A percentile compares a stretch with the other conserved stretches of the same genome.
Conservation (phyloP, 2,329 filamentous ascomycete species). For the Helicocarpus griseus region DNA sequence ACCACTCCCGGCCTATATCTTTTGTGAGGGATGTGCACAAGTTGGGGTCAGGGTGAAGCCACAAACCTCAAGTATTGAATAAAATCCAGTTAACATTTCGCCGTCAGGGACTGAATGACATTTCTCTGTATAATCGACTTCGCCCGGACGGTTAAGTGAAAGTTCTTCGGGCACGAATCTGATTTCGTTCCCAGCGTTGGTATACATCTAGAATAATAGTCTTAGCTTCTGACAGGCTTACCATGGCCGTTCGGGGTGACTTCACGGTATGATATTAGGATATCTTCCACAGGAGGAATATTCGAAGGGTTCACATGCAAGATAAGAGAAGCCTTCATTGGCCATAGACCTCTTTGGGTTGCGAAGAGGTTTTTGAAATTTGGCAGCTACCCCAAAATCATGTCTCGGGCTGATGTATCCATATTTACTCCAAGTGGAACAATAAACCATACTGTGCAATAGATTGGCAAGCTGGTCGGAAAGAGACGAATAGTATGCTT, state of each 20-base stretch:
- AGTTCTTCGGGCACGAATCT: conserved; percentile 2
- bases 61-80: conserved; percentile 3
- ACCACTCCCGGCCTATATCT: not conserved
- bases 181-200: conserved; percentile 1
- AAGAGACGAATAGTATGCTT: not conserved
- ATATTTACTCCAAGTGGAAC: not conserved
- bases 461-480: not conserved
- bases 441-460: conserved; percentile 1
- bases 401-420: not conserved
- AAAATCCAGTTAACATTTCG: conserved; percentile 4
- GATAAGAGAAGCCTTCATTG: not conserved
- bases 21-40: not conserved
- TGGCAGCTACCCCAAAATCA: conserved; percentile 4
- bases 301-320: not conserved
- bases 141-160: not conserved
- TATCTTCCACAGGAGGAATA: not conserved
- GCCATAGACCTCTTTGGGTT: not conserved
- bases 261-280: not conserved
- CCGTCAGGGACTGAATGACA: not conserved
- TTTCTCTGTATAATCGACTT: not conserved
- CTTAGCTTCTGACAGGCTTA: not conserved
- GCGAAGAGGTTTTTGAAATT: not conserved
- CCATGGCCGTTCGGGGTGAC: not conserved
- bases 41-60: not conserved
- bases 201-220: not conserved